Percentiles rank a stretch among this genome's conserved stretches.
These are phyloP conservation scores for Diplodia mutila DNA, from an alignment of 2,329 filamentous ascomycete genomes.

Conservation along the genomic window DNA sequence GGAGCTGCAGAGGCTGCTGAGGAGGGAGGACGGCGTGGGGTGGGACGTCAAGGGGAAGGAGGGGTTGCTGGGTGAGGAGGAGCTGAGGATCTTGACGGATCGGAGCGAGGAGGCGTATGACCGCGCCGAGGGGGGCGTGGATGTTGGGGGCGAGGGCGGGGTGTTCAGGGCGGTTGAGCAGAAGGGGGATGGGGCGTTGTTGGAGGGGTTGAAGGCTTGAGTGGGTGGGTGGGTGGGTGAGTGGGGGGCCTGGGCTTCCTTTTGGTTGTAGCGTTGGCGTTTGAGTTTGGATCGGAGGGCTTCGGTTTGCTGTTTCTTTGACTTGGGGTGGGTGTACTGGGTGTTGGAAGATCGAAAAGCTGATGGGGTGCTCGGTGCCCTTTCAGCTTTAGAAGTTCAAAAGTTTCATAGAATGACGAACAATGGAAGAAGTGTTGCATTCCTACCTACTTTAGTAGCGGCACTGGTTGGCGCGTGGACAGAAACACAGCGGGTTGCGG, in stretches of 20 bases:
- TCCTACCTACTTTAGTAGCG: no score
- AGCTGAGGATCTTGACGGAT: conserved; percentile 79
- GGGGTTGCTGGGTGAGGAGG: conserved; percentile 72
- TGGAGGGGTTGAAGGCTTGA: conserved; percentile 53
- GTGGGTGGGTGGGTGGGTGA: no score
- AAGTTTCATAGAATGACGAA: no score
- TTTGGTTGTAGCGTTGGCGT: background rate
- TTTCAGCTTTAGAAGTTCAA: no score
- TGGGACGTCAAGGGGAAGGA: conserved; percentile 55
- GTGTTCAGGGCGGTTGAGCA: conserved; percentile 81
- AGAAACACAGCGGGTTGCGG: no score
- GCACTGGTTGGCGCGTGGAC: no score
- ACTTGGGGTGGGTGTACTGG: no score
- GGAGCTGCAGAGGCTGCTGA: conserved; percentile 51
- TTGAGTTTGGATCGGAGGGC: background rate
- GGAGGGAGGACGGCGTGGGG: conserved; percentile 69
- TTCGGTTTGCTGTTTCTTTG: no score
- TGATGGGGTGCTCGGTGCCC: no score
- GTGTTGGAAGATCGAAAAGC: background rate
- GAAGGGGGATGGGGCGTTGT: conserved; percentile 57
- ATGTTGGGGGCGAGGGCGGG: conserved; percentile 63
- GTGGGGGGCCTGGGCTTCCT: background rate
- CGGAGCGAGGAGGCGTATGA: conserved; percentile 69
- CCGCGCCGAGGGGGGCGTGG: conserved; percentile 76
- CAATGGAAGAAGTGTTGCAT: no score